Evolutionary conservation across 257 asterid genomes (phyloP).

Genomic region (Solanum stenotomum): DNA sequence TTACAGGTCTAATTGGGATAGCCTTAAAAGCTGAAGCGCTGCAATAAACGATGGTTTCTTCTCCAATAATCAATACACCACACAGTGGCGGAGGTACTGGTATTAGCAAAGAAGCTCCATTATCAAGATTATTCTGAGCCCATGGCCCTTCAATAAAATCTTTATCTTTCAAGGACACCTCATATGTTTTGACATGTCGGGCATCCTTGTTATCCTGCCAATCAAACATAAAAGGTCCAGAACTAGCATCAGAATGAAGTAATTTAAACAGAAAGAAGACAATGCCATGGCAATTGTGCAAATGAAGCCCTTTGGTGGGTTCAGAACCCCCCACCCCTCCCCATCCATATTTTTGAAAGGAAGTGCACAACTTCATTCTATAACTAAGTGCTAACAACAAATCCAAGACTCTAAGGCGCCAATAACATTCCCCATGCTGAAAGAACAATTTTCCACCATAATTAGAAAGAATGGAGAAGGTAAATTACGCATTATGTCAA

Average conservation of each 20-base stretch:
- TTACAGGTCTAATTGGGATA: conserved; percentile 78
- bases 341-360: neutral
- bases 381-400: neutral
- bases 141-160: conserved; percentile 94
- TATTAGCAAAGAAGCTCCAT: conserved; percentile 83
- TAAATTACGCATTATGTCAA: neutral
- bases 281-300: neutral
- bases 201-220: conserved; percentile 85
- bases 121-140: conserved; percentile 92
- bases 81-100: conserved; percentile 95
- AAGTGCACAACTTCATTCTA: neutral
- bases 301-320: neutral
- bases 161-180: conserved; percentile 79
- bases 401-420: neutral
- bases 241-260: neutral
- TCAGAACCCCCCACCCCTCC: neutral
- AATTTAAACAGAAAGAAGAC: neutral
- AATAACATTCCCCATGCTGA: neutral
- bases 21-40: conserved; percentile 83
- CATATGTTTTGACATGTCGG: conserved; percentile 88
- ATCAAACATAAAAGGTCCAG: neutral
- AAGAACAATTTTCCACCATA: neutral
- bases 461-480: neutral
- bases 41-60: conserved; percentile 86
- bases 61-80: conserved; percentile 89